Evolutionary conservation across 2,329 filamentous ascomycete species (phyloP), one percentile per base, ranked within the genome.

Genomic region (Fusarium sororula): DNA sequence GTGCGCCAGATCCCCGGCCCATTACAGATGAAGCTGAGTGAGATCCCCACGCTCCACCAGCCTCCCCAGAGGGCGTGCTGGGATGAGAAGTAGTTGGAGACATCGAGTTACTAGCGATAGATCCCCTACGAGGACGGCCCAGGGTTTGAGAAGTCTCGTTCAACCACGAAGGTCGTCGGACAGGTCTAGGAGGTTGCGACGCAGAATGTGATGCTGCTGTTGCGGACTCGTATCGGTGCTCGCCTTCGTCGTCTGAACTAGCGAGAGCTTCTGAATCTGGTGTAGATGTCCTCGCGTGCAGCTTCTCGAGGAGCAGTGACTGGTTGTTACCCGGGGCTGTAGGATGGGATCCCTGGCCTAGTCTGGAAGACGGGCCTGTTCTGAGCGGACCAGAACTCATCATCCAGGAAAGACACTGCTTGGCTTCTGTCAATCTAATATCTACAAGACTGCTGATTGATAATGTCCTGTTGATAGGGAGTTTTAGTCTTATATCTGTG

Each of bases 231-330:
- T 89, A 87, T 75, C 89, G 87, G 80, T 90, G 87, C 69, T 98
- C 93, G 65, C 86, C 88, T 82, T 99, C 96, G 81, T 98, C 96
- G 82, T 98, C 96, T 18, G 95, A 98, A 75, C 96, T 98, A 59
- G 93, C 95, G 68, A 98, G 86, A 58, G 94, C 96, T 81, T 98
- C 96, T 7, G 95, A 98, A 80, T 98, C 96, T 28, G 96, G 96
- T 3, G 96, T 98, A 13, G 94, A 95, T 61, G 93, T 93, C 77
- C 95, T 90, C 63, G 91, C 88, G 78, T 93, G 93, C 56, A 92
- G 87, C 81, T 95, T 96, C 57, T 96, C 94, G 39, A 94, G 87
- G 54, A 94, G 84, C 44, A 92, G 85, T 44, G 90, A 90, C 67
- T 92, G 90, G 77, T 87, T 92, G 76, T 83, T 90, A 28, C 89